Percentiles rank a stretch among this genome's conserved stretches.
Conservation (phyloP, 2,329 filamentous ascomycete genomes). For the Fusarium chlamydosporum region DNA sequence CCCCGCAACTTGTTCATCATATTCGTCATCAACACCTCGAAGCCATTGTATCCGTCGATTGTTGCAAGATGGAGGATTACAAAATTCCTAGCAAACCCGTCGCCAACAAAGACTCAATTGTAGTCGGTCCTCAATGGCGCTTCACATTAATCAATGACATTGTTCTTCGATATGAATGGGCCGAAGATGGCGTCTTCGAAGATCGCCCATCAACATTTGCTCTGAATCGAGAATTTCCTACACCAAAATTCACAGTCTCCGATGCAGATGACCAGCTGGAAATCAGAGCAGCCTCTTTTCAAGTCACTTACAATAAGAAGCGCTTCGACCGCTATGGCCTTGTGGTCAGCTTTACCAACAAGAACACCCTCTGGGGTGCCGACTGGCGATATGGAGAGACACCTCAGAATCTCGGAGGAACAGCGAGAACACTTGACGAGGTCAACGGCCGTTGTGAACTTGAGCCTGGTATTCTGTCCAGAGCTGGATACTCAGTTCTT, state of each 20-base stretch:
- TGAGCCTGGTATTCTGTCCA: conserved; percentile 65
- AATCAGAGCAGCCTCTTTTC: conserved; percentile 69
- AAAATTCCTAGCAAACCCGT: conserved; percentile 38
- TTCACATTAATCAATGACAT: conserved; percentile 71
- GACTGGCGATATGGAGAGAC: conserved; percentile 63
- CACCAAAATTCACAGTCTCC: conserved; percentile 62
- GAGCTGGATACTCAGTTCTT: conserved; percentile 64
- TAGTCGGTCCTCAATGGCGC: conserved; percentile 61
- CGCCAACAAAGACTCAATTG: conserved; percentile 36
- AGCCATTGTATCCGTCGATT: neutral
- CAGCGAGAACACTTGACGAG: conserved; percentile 68
- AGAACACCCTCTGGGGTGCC: conserved; percentile 58
- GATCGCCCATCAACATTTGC: conserved; percentile 74
- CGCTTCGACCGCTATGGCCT: conserved; percentile 67
- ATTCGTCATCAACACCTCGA: neutral
- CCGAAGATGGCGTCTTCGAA: conserved; percentile 71
- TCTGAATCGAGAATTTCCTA: conserved; percentile 63
- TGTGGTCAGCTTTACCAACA: conserved; percentile 59
- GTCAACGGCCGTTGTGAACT: conserved; percentile 66
- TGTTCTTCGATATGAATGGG: conserved; percentile 73
- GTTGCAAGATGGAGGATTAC: conserved; percentile 42
- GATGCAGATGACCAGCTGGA: conserved; percentile 64
- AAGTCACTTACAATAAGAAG: conserved; percentile 71
- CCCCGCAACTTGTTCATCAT: conserved; percentile 14
- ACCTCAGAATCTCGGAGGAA: conserved; percentile 59